Conservation (phyloP, 768 basidiomycete species). For the Rubroboletus pulcherrimus region DNA sequence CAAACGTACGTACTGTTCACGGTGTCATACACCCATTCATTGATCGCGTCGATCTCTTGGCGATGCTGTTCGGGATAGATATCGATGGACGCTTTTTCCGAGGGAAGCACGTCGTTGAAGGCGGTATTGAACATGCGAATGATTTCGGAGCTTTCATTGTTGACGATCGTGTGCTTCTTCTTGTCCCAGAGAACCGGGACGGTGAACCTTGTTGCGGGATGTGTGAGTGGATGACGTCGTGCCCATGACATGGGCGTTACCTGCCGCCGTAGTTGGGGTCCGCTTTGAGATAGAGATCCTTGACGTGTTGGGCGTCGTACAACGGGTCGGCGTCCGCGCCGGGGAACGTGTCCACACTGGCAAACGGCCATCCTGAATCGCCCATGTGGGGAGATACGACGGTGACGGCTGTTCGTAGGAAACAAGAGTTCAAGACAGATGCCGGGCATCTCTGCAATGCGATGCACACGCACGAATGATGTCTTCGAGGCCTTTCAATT, state of each 20-base stretch:
- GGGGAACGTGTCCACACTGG: constrained; percentile 60
- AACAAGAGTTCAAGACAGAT: too few species aligned
- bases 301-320: constrained; percentile 64
- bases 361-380: constrained; percentile 83
- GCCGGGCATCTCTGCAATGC: background rate
- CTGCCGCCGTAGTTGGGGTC: constrained; percentile 70
- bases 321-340: constrained; percentile 75
- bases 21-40: constrained; percentile 81
- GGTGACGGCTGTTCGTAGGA: constrained; percentile 53
- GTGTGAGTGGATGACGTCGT: background rate
- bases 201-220: constrained; percentile 53
- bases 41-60: constrained; percentile 76
- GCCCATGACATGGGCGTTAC: constrained; percentile 14
- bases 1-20: constrained; percentile 64
- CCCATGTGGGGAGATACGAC: constrained; percentile 88
- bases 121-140: constrained; percentile 89
- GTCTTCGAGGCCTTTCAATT: constrained; percentile 89
- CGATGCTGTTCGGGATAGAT: constrained; percentile 75
- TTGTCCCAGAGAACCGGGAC: constrained; percentile 94
- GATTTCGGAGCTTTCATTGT: constrained; percentile 94
- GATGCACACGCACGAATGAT: constrained; percentile 59
- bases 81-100: constrained; percentile 62
- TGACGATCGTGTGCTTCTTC: constrained; percentile 82
- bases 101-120: constrained; percentile 70
- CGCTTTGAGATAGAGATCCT: constrained; percentile 80